Base-by-base conservation (phyloP, 306 rosid genomes). In the Oxytropis ochrocephala region DNA sequence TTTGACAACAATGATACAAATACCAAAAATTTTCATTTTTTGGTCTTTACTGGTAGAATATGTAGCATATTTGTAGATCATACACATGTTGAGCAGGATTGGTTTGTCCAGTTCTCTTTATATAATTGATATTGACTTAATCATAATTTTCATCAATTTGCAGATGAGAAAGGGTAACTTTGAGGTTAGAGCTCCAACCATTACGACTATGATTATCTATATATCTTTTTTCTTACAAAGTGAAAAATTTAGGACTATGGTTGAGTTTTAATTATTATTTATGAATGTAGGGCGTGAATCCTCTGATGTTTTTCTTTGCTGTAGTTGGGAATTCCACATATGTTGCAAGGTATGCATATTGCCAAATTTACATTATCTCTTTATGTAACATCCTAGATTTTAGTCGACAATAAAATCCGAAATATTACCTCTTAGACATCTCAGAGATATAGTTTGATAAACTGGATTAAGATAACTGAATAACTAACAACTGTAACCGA, bases 241-340 rank as follows among this genome's bases (percentile, higher is more conserved):
- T 33, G 12, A 46, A 55, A 48, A 41, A 6, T 57, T 61, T 49
- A 64, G 32, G 62, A 35, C 73, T 29, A 32, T 38, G 17, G 54
- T 14, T 64, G 19, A 66, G 39, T 44, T 50, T 67, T 49, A 43
- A 11, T 30, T 21, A 35, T 66, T n/a, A 67, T 72, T 27, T 60
- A 38, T 72, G 60, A 19, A 12, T 85, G 83, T 82, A 91, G 96
- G 97, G 92, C 24, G 86, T 91, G 70, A 86, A 82, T 78, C 92
- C 96, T 63, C 72, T 85, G 11, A 86, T 91, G 97, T 91, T 91
- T 70, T 11, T 88, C 70, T 86, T 91, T 66, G 97, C 96, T 72
- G 53, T 91, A 72, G 44, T 85, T 54, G 96, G 92, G 66, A 91
- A 91, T 66, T 49, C 67, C 51, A 81, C 97, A 38, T 88, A 88